These are phyloP conservation scores for Colletotrichum sp. DNA, from an alignment of 2,329 filamentous ascomycete species.

Conservation along the genomic window DNA sequence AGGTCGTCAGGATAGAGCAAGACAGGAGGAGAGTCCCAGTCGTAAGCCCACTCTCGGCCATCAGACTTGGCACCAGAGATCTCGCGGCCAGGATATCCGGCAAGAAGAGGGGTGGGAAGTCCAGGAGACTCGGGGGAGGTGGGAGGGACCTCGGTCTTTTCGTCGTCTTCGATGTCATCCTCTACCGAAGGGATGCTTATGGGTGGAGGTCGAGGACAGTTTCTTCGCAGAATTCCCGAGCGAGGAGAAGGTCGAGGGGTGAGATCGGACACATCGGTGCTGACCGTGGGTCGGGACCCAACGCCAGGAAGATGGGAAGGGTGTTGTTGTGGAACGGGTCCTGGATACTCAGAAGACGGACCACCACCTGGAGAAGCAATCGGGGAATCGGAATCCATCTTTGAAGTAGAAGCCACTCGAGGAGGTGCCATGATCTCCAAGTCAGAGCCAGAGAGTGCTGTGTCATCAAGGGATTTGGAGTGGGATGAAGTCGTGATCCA, in stretches of 20 bases:
- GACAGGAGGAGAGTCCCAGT: conserved; percentile 32
- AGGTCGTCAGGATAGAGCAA: conserved; percentile 38
- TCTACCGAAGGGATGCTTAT: not conserved
- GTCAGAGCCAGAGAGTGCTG: not conserved
- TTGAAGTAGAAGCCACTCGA: not conserved
- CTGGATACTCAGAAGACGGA: not conserved
- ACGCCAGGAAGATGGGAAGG: not conserved
- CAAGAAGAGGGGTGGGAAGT: conserved; percentile 45
- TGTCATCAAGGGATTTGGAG: not conserved
- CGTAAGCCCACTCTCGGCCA: conserved; percentile 36
- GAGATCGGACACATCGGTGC: not conserved
- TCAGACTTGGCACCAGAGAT: conserved; percentile 42
- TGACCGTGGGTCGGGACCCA: not conserved
- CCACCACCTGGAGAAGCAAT: not conserved
- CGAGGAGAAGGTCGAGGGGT: not conserved
- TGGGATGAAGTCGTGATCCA: not conserved
- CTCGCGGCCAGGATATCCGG: conserved; percentile 43
- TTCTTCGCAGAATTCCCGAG: not conserved
- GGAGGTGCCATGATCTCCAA: not conserved
- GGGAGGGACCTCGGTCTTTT: not conserved
- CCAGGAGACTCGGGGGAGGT: not conserved
- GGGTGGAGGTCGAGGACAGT: not conserved
- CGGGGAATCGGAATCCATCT: not conserved
- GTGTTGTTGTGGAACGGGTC: not conserved
- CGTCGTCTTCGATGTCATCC: not conserved